These are phyloP conservation scores for Hypoxylon fragiforme DNA, from an alignment of 495 filamentous ascomycete genomes.

Conservation along the genomic window DNA sequence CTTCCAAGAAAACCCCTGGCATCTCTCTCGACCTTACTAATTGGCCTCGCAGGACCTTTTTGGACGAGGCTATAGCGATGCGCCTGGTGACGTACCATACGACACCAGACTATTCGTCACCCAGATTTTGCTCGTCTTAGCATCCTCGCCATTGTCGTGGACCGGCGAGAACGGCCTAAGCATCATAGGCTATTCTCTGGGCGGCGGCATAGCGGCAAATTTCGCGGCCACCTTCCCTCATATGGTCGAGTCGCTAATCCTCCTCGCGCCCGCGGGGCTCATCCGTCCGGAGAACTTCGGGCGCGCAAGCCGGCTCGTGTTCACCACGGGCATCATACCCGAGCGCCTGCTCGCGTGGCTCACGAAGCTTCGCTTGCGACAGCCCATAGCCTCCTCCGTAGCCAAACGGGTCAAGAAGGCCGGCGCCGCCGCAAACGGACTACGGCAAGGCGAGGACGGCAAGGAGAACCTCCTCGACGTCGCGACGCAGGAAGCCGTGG, in stretches of 20 bases:
- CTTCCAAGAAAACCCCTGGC: not conserved
- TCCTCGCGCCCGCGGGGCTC: constrained; percentile 73
- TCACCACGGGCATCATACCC: constrained; percentile 47
- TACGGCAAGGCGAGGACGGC: constrained; percentile 11
- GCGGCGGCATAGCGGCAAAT: constrained; percentile 71
- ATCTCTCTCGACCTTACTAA: not conserved
- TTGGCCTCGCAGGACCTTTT: constrained; percentile 61
- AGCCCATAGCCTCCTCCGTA: constrained; percentile 45
- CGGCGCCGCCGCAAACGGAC: not conserved
- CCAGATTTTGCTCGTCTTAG: constrained; percentile 71
- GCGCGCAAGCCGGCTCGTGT: constrained; percentile 46
- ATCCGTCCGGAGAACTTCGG: constrained; percentile 47
- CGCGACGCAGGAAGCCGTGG: constrained; percentile 32
- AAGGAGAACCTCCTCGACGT: constrained; percentile 38
- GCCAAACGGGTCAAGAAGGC: constrained; percentile 30
- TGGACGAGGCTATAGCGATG: constrained; percentile 77
- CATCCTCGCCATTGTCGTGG: constrained; percentile 62
- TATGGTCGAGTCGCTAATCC: constrained; percentile 68
- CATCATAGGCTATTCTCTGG: constrained; percentile 81
- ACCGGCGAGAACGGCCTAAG: constrained; percentile 59
- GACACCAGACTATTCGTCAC: constrained; percentile 71
- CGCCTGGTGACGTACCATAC: constrained; percentile 66
- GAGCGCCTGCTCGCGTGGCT: constrained; percentile 41
- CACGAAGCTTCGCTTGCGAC: constrained; percentile 42
- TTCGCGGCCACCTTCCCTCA: constrained; percentile 72